Evolutionary conservation across 2,329 filamentous ascomycete species (phyloP), one percentile per base, ranked within the genome.

Genomic region (Exserohilum rostratum): DNA sequence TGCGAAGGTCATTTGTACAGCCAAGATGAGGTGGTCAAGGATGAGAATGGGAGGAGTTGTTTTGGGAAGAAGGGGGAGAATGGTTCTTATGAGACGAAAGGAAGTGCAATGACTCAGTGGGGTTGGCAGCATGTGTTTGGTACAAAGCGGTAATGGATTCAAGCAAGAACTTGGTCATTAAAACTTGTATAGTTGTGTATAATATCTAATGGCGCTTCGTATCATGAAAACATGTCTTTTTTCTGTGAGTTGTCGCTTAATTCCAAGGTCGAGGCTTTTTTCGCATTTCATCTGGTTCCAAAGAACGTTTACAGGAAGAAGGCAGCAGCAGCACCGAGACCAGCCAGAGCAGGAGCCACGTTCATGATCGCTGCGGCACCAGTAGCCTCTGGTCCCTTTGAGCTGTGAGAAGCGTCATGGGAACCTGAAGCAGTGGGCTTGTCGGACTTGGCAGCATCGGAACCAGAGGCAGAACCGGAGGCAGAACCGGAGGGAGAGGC

Each of bases 1-100:
- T 72, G 70, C 42, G 59, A 70, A 40, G 70, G 70, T 0, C 70
- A 72, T 57, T 64, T 66, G 5, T 70, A 66, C 44, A 45, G 38
- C 7, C n/a, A n/a, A n/a, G 67, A 58, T 1, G 17, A 20, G 10
- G 61, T 71, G 3, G 51, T 51, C 45, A 46, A 39, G 29, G 49
- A 64, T 22, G 50, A 50, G 1, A 13, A 58, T 2, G 61, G 57
- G 3, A 38, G 38, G 15, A 57, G 49, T 20, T 72, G 70, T 50
- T 72, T 72, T 58, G 69, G 70, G 9, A 62, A 67, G 55, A 68
- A 64, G 39, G 66, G 67, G 2, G 55, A 64, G 68, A 31, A 56
- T 71, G 62, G 67, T 69, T 5, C 55, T 50, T 34, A 13, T 53
- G 13, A 5, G 22, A n/a, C 20, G 18, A 17, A n/a, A 6, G 15